Evolutionary conservation across 2,329 filamentous ascomycete genomes (phyloP).

Genomic region (Cyphellophora europaea): DNA sequence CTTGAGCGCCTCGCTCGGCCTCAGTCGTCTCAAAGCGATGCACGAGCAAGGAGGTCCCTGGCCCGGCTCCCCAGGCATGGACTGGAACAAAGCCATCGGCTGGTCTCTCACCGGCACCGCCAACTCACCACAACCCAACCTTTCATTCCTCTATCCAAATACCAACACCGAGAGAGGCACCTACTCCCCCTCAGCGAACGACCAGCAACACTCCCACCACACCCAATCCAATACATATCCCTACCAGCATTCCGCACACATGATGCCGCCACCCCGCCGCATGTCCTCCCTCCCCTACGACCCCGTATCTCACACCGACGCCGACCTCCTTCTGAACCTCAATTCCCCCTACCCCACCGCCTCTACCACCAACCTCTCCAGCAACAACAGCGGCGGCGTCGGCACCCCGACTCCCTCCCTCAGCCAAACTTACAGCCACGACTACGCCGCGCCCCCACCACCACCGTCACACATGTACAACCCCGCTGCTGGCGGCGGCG

Average conservation of each 20-base stretch:
- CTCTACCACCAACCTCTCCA: no score
- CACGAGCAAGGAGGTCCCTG: conserved; percentile 31
- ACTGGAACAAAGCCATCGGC: conserved; percentile 57
- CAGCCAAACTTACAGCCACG: no score
- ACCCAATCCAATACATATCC: background rate
- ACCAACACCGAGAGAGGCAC: background rate
- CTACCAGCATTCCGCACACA: no score
- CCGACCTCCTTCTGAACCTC: conserved; percentile 40
- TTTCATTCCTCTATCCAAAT: conserved; percentile 71
- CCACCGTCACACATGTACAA: conserved; percentile 6
- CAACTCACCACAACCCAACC: conserved; percentile 73
- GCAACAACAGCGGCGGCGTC: no score
- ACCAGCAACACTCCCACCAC: no score
- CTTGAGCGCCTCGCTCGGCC: conserved; percentile 23
- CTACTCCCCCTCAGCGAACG: no score
- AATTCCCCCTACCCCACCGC: conserved; percentile 32
- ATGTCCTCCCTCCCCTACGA: conserved; percentile 23
- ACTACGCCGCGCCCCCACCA: conserved; percentile 15
- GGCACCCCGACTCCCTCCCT: no score
- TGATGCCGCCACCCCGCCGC: conserved; percentile 22
- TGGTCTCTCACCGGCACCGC: conserved; percentile 85
- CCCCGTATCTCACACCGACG: conserved; percentile 30
- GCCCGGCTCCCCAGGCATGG: no score
- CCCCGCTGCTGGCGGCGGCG: background rate
- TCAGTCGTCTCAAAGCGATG: conserved; percentile 15